Base-by-base conservation (phyloP, 2,329 filamentous ascomycete genomes). In the Cercospora nicotianae region DNA sequence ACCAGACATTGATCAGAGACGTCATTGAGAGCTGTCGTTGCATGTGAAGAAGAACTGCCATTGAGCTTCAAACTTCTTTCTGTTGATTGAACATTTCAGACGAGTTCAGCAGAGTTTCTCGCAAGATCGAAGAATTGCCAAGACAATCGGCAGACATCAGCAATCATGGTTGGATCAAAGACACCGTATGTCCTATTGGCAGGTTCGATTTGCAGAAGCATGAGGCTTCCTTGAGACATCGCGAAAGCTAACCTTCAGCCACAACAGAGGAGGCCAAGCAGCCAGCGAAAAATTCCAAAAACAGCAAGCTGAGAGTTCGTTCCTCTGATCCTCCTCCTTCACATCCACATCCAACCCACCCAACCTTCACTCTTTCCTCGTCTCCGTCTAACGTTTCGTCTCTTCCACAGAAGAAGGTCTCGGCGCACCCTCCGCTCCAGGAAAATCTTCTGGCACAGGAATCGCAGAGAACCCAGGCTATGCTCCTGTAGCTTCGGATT, bases 221-320 rank as follows among this genome's bases (percentile, higher is more conserved):
- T n/a, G n/a, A n/a, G n/a, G n/a, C n/a, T n/a, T n/a, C n/a, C n/a
- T n/a, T n/a, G 12, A 9, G 5, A 36, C 12, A 9, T 1, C 4
- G 12, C 2, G 12, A 5, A 36, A 4, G 33, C 33, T 36, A 16
- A 36, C 12, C 12, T 39, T 1, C 33, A 39, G n/a, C 33, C 10
- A 5, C 33, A 16, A 39, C 64, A 75, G 73, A 70, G 77, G 77
- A 26, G 77, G 77, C 67, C 69, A 73, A 66, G 72, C 63, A 53
- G 73, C 76, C 63, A 75, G 72, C 66, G 77, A 73, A 16, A 79
- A 79, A 69, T 77, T 77, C 71, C 70, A 73, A 45, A 79, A 79
- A 73, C 75, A 77, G 66, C 70, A 78, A 69, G 77, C 76, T 28
- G 72, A 77, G 69, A 74, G 74, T 75, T 68, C 48, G 71, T 62